Conservation (phyloP, 2,329 filamentous ascomycete species). For the Trichophyton rubrum region DNA sequence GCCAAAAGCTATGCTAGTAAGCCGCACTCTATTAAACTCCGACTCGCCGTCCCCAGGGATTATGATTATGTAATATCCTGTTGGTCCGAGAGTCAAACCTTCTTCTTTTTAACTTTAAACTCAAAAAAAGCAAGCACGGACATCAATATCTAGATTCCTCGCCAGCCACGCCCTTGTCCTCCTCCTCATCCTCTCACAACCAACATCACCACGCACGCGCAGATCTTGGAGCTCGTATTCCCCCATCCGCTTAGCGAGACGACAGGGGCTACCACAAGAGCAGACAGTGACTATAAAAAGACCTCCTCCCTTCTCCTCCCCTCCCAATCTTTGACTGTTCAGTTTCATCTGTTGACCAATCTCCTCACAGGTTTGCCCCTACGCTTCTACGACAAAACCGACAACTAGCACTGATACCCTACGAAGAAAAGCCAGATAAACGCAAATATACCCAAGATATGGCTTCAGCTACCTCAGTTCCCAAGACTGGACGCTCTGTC, state of each 20-base stretch:
- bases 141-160: not conserved
- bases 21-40: not conserved
- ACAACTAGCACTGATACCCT: not conserved
- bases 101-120: not conserved
- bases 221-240: not conserved
- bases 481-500: slow-evolving; percentile 8
- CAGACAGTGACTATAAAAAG: not conserved
- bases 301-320: not conserved
- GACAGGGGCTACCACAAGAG: not conserved
- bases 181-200: not conserved
- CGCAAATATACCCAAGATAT: not conserved
- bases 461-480: not conserved
- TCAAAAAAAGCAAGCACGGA: not conserved
- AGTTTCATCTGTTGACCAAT: not conserved
- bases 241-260: not conserved
- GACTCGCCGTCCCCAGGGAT: not conserved
- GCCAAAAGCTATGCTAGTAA: not conserved
- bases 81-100: not conserved
- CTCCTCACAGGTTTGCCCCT: not conserved
- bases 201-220: not conserved
- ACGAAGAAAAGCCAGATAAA: not conserved
- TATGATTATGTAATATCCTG: slow-evolving; percentile 3
- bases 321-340: not conserved
- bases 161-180: too few species aligned
- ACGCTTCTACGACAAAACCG: not conserved